A percentile compares a stretch with the other conserved stretches of the same genome.
Conservation (phyloP, 208 protist species). For the Wallacemonas sp. region DNA sequence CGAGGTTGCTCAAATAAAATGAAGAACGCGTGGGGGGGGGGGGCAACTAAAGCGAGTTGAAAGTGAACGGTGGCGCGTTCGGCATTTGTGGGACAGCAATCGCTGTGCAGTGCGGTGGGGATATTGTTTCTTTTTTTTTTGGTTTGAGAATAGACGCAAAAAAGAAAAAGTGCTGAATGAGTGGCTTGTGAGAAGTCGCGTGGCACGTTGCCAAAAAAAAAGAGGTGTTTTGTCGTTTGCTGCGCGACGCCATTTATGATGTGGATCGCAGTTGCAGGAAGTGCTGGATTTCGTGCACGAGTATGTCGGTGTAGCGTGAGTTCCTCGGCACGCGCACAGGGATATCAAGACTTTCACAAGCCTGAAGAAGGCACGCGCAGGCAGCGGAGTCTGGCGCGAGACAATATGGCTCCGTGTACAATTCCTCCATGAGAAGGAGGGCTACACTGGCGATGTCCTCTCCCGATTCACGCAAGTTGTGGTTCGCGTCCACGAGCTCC, state of each 20-base stretch:
- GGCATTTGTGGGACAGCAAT: no score
- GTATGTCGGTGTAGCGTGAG: neutral
- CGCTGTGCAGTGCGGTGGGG: no score
- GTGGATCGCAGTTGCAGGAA: slow-evolving; percentile 10
- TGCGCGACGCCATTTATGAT: neutral
- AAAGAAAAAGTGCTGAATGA: no score
- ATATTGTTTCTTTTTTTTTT: no score
- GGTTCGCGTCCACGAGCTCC: slow-evolving; percentile 30
- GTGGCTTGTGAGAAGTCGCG: no score
- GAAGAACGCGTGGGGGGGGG: no score
- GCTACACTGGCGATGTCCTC: slow-evolving; percentile 55
- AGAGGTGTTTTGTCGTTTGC: neutral
- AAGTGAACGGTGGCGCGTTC: no score
- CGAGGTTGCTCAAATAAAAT: no score
- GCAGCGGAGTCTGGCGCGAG: slow-evolving; percentile 72
- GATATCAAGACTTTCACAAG: slow-evolving; percentile 24
- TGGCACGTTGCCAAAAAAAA: no score
- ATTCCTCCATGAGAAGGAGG: slow-evolving; percentile 44
- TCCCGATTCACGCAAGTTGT: slow-evolving; percentile 20
- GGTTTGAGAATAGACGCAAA: no score
- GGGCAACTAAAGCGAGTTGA: no score
- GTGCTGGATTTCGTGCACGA: slow-evolving; percentile 7
- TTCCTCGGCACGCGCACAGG: neutral
- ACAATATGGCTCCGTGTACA: slow-evolving; percentile 59
- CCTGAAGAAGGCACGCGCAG: slow-evolving; percentile 47